Evolutionary conservation across 805 yeast species (phyloP), one percentile per base, ranked within the genome.

Genomic region (Metschnikowia sp.): DNA sequence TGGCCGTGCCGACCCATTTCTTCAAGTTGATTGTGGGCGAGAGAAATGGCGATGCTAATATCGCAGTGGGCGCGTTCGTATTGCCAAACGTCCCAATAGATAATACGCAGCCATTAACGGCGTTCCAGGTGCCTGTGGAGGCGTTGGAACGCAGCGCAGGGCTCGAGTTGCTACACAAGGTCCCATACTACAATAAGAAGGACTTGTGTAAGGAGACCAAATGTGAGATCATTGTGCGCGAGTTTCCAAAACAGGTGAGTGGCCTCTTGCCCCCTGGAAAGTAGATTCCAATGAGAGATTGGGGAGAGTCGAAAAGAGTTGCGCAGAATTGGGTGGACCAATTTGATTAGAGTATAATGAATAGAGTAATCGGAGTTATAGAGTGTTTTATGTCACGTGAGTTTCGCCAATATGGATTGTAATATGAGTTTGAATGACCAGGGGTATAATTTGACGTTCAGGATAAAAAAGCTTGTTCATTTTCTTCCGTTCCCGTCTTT

Each of bases 1-100:
- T 94, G 45, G 98, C 99, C 0, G 99, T 94, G 10, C 99, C 99
- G 26, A 94, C 99, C 0, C 99, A 94, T 65, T 94, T 94, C 62
- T 94, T 84, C 78, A 94, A 94, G 70, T 69, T 94, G 49, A 72
- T 94, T 46, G 88, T 94, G 40, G 97, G 94, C 8, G 98, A 94
- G 64, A 68, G 63, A 33, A 58, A 66, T 44, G 66, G 75, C 11
- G 60, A 58, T 40, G 71, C 71, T 8, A 73, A 72, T 11, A 69
- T 88, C 10, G 81, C 92, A 3, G 88, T 89, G 8, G 98, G 86
- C 1, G 97, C 98, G 0, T 94, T 94, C 70, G 97, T 94, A 11
- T 65, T 94, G 56, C 99, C 99, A 28, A 94, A 94, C 63, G 89
- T 78, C n/a, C 72, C 65, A 8, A 91, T 94, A 44, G 73, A 81